Conservation (phyloP, 2,329 filamentous ascomycete species). For the Ophiostoma piceae region DNA sequence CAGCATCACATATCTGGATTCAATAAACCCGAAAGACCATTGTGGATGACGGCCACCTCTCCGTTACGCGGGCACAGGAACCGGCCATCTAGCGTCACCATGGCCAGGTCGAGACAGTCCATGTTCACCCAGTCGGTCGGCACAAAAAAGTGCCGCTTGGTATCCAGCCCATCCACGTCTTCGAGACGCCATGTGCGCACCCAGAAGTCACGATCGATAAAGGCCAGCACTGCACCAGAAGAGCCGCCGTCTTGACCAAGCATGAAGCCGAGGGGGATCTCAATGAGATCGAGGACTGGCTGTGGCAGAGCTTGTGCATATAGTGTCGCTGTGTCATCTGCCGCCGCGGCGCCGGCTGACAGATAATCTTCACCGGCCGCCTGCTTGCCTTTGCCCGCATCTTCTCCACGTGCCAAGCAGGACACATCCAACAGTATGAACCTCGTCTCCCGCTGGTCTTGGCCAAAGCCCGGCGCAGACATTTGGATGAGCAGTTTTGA, state of each 20-base stretch:
- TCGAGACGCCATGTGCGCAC: background rate
- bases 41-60: background rate
- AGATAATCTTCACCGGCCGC: background rate
- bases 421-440: background rate
- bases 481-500: background rate
- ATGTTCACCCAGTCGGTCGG: background rate
- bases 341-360: background rate
- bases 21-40: background rate
- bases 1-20: background rate
- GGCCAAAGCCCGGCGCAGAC: background rate
- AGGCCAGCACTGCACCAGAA: background rate
- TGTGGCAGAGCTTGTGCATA: background rate
- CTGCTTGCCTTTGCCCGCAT: background rate
- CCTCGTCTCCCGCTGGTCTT: background rate
- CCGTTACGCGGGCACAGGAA: background rate
- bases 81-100: background rate
- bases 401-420: background rate
- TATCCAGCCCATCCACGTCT: background rate
- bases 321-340: background rate
- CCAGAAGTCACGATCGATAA: background rate
- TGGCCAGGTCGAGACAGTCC: background rate
- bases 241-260: background rate
- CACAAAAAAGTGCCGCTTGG: background rate
- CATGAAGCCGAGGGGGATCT: background rate
- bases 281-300: background rate